Base-by-base conservation (phyloP, 108 stramenopile genomes). In the Hondaea fermentalgiana region DNA sequence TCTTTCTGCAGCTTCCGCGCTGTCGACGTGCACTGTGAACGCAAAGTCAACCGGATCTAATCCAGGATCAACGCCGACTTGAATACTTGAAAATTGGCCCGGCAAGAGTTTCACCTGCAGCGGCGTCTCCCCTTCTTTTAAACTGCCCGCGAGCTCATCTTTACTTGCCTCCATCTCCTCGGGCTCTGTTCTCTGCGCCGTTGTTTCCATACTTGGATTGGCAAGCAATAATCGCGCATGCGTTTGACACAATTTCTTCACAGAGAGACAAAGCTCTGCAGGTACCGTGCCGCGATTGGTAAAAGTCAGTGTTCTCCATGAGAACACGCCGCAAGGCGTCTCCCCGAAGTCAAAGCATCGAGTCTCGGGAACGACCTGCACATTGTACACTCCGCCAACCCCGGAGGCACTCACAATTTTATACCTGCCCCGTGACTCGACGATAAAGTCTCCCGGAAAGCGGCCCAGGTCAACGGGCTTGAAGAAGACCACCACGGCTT, bases 381-480 rank as follows among this genome's bases (percentile, higher is more conserved):
- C 49, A 6, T 53, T 12, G 76, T 53, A 83, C 25, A 16, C 16
- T 6, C 76, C 76, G 3, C 76, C 76, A 12, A 53, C 51, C 49
- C 76, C 76, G n/a, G 28, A 47, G 0, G 28, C 76, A 35, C 51
- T 83, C 25, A 83, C 45, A 83, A 83, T 83, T 35, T 83, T 83
- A 23, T 83, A 83, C n/a, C 76, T 47, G 19, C 76, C 76, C 45
- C 23, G 6, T 12, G 76, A 83, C 4, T 83, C 76, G 2, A 83
- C 76, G n/a, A 83, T 83, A 28, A 83, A 83, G 51, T 83, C 76
- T 12, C 76, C 76, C 12, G 76, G 76, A 53, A 53, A 83, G 10
- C 76, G 76, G 28, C 76, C 76, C 19, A 83, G 49, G 23, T 83
- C 76, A 12, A 47, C 25, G 23, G 76, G 49, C 51, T 83, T 83